Conservation (phyloP, 208 protist genomes). For the Crithidia sp. region DNA sequence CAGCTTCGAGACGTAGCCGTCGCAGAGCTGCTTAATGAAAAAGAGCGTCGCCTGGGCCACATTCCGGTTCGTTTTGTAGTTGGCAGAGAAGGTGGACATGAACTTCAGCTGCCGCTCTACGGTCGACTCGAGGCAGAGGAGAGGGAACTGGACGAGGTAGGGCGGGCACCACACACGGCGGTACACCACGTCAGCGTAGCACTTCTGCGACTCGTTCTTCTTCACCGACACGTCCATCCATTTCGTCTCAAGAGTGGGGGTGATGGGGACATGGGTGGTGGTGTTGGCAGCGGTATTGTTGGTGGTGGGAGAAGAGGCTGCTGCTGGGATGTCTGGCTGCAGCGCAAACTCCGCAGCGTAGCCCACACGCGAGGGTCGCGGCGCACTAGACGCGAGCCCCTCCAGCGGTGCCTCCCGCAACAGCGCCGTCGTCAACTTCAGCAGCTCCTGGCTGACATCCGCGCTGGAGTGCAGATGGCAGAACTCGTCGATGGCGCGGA, state of each 20-base stretch:
- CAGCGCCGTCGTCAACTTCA: slow-evolving; percentile 26
- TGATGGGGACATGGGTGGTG: slow-evolving; percentile 13
- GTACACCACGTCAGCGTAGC: slow-evolving; percentile 31
- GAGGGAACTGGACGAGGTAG: slow-evolving; percentile 78
- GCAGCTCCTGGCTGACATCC: slow-evolving; percentile 34
- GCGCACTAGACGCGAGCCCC: slow-evolving; percentile 3
- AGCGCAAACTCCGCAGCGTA: slow-evolving; percentile 36
- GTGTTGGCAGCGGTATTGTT: not conserved
- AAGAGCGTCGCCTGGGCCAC: slow-evolving; percentile 75
- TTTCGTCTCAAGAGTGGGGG: slow-evolving; percentile 8
- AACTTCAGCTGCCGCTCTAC: slow-evolving; percentile 70
- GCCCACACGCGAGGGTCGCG: slow-evolving; percentile 21
- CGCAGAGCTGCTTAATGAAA: slow-evolving; percentile 87
- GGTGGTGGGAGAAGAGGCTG: not conserved
- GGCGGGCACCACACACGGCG: slow-evolving; percentile 39
- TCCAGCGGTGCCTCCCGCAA: slow-evolving; percentile 33
- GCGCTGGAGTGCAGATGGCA: slow-evolving; percentile 31
- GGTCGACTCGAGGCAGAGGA: slow-evolving; percentile 65
- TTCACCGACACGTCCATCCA: slow-evolving; percentile 29
- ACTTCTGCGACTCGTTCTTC: slow-evolving; percentile 34
- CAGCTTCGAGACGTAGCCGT: slow-evolving; percentile 83
- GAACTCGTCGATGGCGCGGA: slow-evolving; percentile 41
- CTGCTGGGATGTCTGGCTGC: slow-evolving; percentile 19
- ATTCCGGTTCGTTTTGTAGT: slow-evolving; percentile 66
- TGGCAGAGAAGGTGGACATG: slow-evolving; percentile 73